Percentiles rank a stretch among this genome's conserved stretches.
phyloP scores from a whole-genome alignment of 2,329 filamentous ascomycete species.

The Penicillium glabrum region DNA sequence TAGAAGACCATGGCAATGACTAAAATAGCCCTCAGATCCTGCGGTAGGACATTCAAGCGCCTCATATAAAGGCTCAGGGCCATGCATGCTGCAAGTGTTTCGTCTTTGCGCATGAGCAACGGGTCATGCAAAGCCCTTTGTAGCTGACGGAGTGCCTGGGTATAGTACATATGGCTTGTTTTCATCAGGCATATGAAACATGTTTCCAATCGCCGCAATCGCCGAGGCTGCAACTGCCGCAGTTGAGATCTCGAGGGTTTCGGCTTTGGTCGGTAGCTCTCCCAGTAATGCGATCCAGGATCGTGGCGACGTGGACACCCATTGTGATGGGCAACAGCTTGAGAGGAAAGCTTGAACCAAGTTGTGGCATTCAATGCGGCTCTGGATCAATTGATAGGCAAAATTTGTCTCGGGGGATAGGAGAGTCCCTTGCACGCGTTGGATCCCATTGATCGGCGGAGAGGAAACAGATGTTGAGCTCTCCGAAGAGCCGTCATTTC shows the following conservation, averaged over 20 bases:
- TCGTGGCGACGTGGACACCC: not conserved
- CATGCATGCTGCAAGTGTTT: slow-evolving; percentile 39
- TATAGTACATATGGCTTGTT: slow-evolving; percentile 35
- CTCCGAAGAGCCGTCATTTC: not conserved
- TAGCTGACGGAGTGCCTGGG: slow-evolving; percentile 34
- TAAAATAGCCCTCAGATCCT: slow-evolving; percentile 29
- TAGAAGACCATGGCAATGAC: slow-evolving; percentile 33
- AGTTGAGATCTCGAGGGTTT: not conserved
- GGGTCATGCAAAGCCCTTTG: slow-evolving; percentile 36
- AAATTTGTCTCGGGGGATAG: not conserved
- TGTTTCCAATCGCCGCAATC: not conserved
- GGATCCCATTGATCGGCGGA: not conserved
- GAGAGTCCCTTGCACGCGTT: not conserved
- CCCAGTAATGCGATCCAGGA: not conserved
- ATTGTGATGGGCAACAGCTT: not conserved
- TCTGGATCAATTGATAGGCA: not conserved
- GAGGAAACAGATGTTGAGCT: not conserved
- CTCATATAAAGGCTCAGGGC: slow-evolving; percentile 35
- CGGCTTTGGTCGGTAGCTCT: not conserved
- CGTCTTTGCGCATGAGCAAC: slow-evolving; percentile 32
- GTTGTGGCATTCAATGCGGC: not conserved
- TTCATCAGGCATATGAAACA: slow-evolving; percentile 1
- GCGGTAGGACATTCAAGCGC: slow-evolving; percentile 35
- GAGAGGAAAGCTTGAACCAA: not conserved
- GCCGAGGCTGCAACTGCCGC: not conserved